A percentile compares a stretch with the other conserved stretches of the same genome.
Conservation (phyloP, 768 basidiomycete genomes). For the Rhizopogon salebrosus region DNA sequence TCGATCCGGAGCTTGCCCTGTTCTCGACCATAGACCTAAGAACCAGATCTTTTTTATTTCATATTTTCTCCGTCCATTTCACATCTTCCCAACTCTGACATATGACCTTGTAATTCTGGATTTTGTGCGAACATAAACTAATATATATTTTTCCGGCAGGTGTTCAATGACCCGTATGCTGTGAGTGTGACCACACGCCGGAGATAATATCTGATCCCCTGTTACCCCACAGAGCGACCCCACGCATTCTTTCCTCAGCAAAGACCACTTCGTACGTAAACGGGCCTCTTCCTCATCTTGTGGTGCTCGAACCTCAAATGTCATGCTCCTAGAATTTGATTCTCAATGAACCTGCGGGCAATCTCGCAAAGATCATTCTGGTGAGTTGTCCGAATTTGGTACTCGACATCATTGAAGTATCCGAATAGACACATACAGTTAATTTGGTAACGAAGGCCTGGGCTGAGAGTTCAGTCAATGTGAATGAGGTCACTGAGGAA, state of each 20-base stretch:
- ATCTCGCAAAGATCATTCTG: conserved; percentile 64
- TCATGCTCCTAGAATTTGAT: conserved; percentile 53
- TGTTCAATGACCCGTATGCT: conserved; percentile 80
- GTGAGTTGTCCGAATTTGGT: conserved; percentile 31
- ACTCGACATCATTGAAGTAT: neutral
- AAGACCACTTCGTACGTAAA: conserved; percentile 81
- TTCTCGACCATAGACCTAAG: neutral
- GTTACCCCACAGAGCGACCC: conserved; percentile 62
- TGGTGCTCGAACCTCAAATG: conserved; percentile 5
- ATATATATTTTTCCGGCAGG: conserved; percentile 17
- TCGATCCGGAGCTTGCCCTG: neutral
- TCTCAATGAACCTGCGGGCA: conserved; percentile 79
- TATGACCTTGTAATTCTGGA: no score
- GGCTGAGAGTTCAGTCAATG: conserved; percentile 65
- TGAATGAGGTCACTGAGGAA: conserved; percentile 53
- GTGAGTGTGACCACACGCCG: conserved; percentile 35
- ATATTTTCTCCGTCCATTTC: neutral
- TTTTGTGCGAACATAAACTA: neutral
- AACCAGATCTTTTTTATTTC: neutral
- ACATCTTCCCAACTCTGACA: neutral
- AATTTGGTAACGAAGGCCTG: conserved; percentile 71
- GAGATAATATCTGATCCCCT: conserved; percentile 6
- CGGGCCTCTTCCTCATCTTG: neutral
- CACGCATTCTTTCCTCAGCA: conserved; percentile 84
- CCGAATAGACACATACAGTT: conserved; percentile 55